These are phyloP conservation scores for Beauveria sp. DNA, from an alignment of 2,329 filamentous ascomycete genomes.

Conservation along the genomic window DNA sequence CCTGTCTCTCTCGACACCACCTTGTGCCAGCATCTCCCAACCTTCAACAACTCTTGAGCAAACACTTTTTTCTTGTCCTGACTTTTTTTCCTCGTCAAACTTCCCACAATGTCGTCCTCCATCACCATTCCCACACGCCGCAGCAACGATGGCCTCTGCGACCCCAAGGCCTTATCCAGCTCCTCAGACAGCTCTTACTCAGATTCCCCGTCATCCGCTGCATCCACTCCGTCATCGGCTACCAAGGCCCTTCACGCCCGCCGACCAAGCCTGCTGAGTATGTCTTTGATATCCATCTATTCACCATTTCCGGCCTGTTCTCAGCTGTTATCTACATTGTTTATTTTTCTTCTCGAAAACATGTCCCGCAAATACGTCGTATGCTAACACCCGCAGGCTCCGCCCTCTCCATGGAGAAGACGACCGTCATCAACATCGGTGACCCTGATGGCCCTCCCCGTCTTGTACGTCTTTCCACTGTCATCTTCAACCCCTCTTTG, in stretches of 20 bases:
- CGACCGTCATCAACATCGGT: constrained; percentile 73
- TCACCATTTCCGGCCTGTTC: neutral
- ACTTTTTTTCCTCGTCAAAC: neutral
- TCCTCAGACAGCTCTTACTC: constrained; percentile 36
- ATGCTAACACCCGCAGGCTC: constrained; percentile 41
- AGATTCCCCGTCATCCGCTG: constrained; percentile 42
- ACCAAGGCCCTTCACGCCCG: constrained; percentile 44
- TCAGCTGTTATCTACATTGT: neutral
- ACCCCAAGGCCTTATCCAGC: constrained; percentile 38
- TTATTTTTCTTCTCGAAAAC: neutral
- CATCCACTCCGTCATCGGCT: constrained; percentile 48
- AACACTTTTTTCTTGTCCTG: neutral
- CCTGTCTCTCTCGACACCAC: constrained; percentile 1
- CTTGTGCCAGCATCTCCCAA: neutral
- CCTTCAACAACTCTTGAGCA: constrained; percentile 9
- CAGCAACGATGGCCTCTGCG: constrained; percentile 27
- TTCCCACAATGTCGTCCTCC: constrained; percentile 52
- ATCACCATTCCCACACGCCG: constrained; percentile 56
- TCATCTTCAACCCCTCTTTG: neutral
- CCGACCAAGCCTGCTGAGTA: constrained; percentile 57
- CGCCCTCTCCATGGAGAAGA: constrained; percentile 65
- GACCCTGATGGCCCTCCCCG: constrained; percentile 65
- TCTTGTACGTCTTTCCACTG: constrained; percentile 44
- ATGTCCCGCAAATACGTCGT: neutral
- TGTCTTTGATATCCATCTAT: constrained; percentile 8